These are phyloP conservation scores for Simplicillium sp. DNA, from an alignment of 2,329 filamentous ascomycete genomes.

Conservation along the genomic window DNA sequence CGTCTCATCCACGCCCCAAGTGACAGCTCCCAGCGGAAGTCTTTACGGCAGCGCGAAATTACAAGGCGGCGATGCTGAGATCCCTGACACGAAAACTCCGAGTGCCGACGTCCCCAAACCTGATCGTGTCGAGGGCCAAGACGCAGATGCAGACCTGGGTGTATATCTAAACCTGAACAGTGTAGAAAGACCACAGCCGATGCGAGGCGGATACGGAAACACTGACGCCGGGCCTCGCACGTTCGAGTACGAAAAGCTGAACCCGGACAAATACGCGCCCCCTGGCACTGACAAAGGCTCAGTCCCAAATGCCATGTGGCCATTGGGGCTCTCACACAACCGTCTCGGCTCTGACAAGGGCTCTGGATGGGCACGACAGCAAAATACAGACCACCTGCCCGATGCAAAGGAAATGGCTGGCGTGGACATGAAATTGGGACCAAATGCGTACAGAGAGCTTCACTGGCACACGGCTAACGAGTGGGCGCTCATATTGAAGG, in stretches of 20 bases:
- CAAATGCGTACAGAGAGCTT: constrained; percentile 50
- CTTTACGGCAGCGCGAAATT: constrained; percentile 28
- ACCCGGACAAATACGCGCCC: constrained; percentile 43
- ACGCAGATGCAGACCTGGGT: constrained; percentile 37
- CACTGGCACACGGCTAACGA: constrained; percentile 51
- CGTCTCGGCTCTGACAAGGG: constrained; percentile 29
- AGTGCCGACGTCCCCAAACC: constrained; percentile 27
- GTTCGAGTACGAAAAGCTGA: constrained; percentile 39
- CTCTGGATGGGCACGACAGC: constrained; percentile 45
- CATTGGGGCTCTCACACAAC: constrained; percentile 41
- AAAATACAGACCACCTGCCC: constrained; percentile 42
- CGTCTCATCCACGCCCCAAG: constrained; percentile 26
- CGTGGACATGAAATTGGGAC: constrained; percentile 49
- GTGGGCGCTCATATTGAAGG: constrained; percentile 44
- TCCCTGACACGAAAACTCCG: constrained; percentile 25
- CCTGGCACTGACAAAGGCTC: constrained; percentile 42
- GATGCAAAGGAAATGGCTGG: constrained; percentile 41
- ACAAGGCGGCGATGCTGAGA: constrained; percentile 27
- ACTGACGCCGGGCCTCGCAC: constrained; percentile 44
- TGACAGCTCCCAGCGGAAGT: constrained; percentile 25
- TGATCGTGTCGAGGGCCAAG: constrained; percentile 38
- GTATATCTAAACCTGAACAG: constrained; percentile 43
- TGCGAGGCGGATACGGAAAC: constrained; percentile 38
- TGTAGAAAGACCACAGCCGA: constrained; percentile 42
- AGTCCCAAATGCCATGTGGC: constrained; percentile 40